Evolutionary conservation across 371 early-diverging fungal species (phyloP), one percentile per base, ranked within the genome.

Genomic region (Umbelopsis sp.): DNA sequence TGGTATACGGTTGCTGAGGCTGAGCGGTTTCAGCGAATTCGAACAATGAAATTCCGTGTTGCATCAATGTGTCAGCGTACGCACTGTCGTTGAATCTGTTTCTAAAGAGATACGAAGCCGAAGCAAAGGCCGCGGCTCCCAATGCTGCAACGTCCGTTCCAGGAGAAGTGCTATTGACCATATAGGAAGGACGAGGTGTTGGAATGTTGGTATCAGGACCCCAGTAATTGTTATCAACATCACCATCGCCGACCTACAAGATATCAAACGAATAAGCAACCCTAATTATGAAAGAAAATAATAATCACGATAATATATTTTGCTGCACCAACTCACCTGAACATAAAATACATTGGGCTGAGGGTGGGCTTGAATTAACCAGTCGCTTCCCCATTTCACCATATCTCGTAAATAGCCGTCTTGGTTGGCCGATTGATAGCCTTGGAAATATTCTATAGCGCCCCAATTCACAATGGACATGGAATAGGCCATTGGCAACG

Each of bases 351-450:
- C 79, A 66, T 80, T 73, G 35, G 75, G 74, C 48, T 82, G 69
- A 16, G 86, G 83, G 69, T 89, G 87, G 1, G 88, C 87, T 65
- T 86, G 85, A 32, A 87, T 85, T 35, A 89, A 67, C 87, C 89
- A 89, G 62, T 90, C 89, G 41, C 81, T 84, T 22, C 90, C 90
- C 89, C 88, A 90, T 65, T 80, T 81, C 11, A 90, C 50, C 80
- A 80, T 87, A 41, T 81, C 79, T 20, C 72, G 64, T 4, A 90
- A 71, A 46, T 87, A 79, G 1, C 50, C 44, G 1, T 77, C 75
- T 69, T 89, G 84, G 22, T 80, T 74, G 14, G 89, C 85, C 52
- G 79, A 76, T 63, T 76, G 73, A 64, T 87, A 89, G 20, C 89
- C 89, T 11, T 87, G 76, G 71, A 72, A 85, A 76, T 80, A 90